Percentiles rank a stretch among this genome's conserved stretches.
These are phyloP conservation scores for Smallanthus sonchifolius DNA, from an alignment of 129 eudicot species.

Conservation along the genomic window DNA sequence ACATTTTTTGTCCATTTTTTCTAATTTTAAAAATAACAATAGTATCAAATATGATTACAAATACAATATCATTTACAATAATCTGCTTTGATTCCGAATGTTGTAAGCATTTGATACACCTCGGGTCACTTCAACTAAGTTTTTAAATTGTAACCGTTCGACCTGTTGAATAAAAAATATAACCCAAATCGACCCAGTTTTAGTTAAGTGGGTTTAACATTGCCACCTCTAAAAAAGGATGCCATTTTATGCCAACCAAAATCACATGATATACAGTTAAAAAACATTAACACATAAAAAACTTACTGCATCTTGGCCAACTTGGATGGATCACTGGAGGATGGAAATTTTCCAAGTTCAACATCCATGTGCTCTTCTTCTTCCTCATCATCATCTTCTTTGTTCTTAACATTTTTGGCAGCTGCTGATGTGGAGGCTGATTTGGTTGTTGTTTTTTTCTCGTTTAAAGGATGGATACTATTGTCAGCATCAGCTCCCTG, in stretches of 20 bases:
- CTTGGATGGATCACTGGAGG: constrained; percentile 77
- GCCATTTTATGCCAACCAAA: background rate
- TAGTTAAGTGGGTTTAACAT: background rate
- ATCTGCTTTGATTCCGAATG: background rate
- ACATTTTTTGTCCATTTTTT: background rate
- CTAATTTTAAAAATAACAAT: background rate
- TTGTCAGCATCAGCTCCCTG: constrained; percentile 34
- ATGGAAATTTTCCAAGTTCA: constrained; percentile 61
- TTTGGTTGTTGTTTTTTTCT: constrained; percentile 35
- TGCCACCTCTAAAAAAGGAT: background rate
- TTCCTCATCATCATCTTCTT: constrained; percentile 90
- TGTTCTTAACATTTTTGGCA: constrained; percentile 44
- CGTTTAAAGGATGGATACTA: constrained; percentile 19
- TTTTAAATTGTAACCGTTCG: background rate
- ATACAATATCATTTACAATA: background rate
- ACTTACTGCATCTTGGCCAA: constrained; percentile 93
- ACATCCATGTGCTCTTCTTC: constrained; percentile 93
- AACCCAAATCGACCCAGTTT: background rate
- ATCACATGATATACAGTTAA: background rate
- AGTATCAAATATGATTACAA: background rate
- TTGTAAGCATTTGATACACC: background rate
- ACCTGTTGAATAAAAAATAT: background rate
- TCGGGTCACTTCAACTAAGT: background rate
- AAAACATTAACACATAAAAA: background rate
- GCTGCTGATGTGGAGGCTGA: constrained; percentile 39